Base-by-base conservation (phyloP, 345 rosid genomes). In the Atalantia buxifolia region DNA sequence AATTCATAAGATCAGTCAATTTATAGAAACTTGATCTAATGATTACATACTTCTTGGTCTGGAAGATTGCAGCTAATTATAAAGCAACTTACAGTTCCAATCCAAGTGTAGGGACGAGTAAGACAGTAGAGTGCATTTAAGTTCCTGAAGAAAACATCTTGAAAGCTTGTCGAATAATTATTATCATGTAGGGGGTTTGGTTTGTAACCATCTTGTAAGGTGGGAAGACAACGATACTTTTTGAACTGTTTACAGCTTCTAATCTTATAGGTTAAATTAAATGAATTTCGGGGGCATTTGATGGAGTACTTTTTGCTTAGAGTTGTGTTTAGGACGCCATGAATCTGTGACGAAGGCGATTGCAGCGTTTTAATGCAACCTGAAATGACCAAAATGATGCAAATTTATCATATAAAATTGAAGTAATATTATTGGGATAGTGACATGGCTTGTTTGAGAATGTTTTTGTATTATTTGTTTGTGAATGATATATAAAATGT, bases 21-120 rank as follows among this genome's bases (percentile, higher is more conserved):
- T 48, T 48, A 48, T 38, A 38, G 42, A 38, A 38, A 38, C 42
- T 38, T 38, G 42, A 38, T 38, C 42, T 38, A 9, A 38, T 38
- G 42, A 38, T 8, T 38, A 9, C 45, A 40, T 9, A 40, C 45
- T 40, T 40, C 45, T 40, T 8, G 45, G 45, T 40, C 0, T 40
- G 14, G 18, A 48, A 48, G 18, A 14, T 48, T 13, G 21, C 16
- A 63, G 18, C 19, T 50, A 36, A 2, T 8, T 3, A 12, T 18
- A 5, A 57, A 80, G 14, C 14, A 48, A 76, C 85, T 85, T 40
- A 80, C 84, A 7, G 85, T 85, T 80, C 85, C 85, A 69, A 77
- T 70, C 16, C 83, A 68, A 3, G 88, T 82, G 25, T 80, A 82
- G 31, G 88, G 88, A 60, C 88, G 85, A 22, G 82, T 77, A 69